Evolutionary conservation across 768 basidiomycete species (phyloP).

Genomic region (Macrocybe gigantea): DNA sequence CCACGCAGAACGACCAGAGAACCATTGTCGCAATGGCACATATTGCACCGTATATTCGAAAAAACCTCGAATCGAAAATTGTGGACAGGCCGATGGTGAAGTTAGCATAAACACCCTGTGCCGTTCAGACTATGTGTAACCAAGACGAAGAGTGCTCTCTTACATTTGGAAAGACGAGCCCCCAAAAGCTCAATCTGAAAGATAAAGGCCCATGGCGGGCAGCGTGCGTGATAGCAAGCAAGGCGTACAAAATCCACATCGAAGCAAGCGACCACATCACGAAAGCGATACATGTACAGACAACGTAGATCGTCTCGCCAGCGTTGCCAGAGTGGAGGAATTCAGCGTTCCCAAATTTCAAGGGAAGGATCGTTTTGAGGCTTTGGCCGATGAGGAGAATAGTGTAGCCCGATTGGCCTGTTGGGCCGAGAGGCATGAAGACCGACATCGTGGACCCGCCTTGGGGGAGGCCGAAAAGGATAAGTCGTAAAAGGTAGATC

Average conservation of each 20-base stretch:
- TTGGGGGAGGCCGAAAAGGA: slow-evolving; percentile 44
- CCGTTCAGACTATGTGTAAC: neutral
- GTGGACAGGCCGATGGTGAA: slow-evolving; percentile 47
- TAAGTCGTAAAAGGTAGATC: slow-evolving; percentile 54
- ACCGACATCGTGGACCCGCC: slow-evolving; percentile 45
- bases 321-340: slow-evolving; percentile 26
- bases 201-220: slow-evolving; percentile 34
- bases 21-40: slow-evolving; percentile 45
- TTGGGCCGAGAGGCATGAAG: slow-evolving; percentile 73
- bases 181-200: slow-evolving; percentile 61
- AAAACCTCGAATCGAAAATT: slow-evolving; percentile 46
- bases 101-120: slow-evolving; percentile 61
- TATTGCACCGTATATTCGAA: slow-evolving; percentile 52
- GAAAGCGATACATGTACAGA: slow-evolving; percentile 45
- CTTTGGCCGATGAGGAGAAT: slow-evolving; percentile 50
- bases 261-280: slow-evolving; percentile 57
- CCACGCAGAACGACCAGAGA: slow-evolving; percentile 46
- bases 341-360: slow-evolving; percentile 19
- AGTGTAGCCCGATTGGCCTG: slow-evolving; percentile 47
- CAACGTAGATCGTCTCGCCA: slow-evolving; percentile 34
- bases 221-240: slow-evolving; percentile 42
- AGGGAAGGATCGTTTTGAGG: slow-evolving; percentile 31
- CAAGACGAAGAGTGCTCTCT: slow-evolving; percentile 10
- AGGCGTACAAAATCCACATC: slow-evolving; percentile 56
- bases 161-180: slow-evolving; percentile 67